Percentiles rank a stretch among this genome's conserved stretches.
Evolutionary conservation across 2,329 filamentous ascomycete genomes (phyloP).

Genomic region (Sordariomycetes sp.): DNA sequence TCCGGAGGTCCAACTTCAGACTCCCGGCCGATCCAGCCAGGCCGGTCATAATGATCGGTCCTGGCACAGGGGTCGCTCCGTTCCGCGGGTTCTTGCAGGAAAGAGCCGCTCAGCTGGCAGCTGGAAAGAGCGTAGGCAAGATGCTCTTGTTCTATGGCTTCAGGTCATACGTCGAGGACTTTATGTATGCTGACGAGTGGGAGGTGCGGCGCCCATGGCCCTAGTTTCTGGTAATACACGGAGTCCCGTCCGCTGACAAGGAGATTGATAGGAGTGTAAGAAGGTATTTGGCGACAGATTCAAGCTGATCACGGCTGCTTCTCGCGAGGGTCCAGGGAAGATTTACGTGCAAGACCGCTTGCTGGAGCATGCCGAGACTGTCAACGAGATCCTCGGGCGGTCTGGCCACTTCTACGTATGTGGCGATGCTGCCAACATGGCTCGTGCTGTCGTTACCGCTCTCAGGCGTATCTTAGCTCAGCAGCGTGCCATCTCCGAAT

Average conservation of each 20-base stretch:
- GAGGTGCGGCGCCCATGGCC: not conserved
- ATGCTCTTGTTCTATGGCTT: not conserved
- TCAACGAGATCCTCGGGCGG: not conserved
- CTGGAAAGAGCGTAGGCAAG: not conserved
- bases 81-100: not conserved
- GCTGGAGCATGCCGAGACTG: not conserved
- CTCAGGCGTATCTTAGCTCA: no score
- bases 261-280: not conserved
- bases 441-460: not conserved
- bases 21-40: not conserved
- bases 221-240: not conserved
- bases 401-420: not conserved
- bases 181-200: not conserved
- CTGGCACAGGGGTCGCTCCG: not conserved
- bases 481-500: no score
- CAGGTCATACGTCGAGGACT: not conserved
- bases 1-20: not conserved
- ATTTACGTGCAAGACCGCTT: not conserved
- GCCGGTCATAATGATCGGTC: not conserved
- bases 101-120: not conserved
- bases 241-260: not conserved
- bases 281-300: not conserved
- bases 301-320: not conserved
- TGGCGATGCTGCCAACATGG: not conserved
- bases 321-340: not conserved